A percentile compares a stretch with the other conserved stretches of the same genome.
Evolutionary conservation across 805 yeast species (phyloP).

Genomic region (Barnettozyma wickerhamii): DNA sequence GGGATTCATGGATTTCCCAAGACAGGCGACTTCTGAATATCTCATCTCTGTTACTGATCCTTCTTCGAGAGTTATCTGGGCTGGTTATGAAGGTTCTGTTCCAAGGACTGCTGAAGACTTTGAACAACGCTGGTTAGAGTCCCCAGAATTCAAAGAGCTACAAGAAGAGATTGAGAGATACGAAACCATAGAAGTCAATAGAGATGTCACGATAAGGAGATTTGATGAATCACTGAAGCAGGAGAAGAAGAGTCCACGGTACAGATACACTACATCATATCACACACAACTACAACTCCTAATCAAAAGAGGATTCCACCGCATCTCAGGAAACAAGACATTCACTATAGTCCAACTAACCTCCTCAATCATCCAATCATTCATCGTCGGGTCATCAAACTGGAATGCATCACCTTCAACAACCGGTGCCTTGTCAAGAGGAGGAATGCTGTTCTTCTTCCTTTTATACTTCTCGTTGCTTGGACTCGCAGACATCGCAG

Average conservation of each 20-base stretch:
- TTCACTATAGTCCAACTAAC: constrained; percentile 29
- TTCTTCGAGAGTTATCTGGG: constrained; percentile 44
- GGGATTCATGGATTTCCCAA: constrained; percentile 60
- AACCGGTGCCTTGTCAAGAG: constrained; percentile 56
- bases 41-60: constrained; percentile 72
- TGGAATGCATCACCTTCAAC: constrained; percentile 48
- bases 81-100: constrained; percentile 46
- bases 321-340: constrained; percentile 55
- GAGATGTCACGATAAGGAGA: constrained; percentile 30
- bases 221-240: constrained; percentile 28
- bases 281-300: constrained; percentile 46
- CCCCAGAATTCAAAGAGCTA: constrained; percentile 38
- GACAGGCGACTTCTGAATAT: constrained; percentile 74
- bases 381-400: constrained; percentile 60
- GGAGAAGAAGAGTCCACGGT: constrained; percentile 26
- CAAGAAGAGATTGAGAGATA: constrained; percentile 43
- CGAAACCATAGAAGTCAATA: constrained; percentile 21
- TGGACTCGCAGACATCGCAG: constrained; percentile 44
- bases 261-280: constrained; percentile 27
- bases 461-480: constrained; percentile 49
- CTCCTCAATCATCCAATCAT: constrained; percentile 43
- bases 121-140: constrained; percentile 51
- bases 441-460: constrained; percentile 59
- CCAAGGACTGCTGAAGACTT: constrained; percentile 65
- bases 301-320: constrained; percentile 47